Evolutionary conservation across 129 eudicot species (phyloP), one percentile per base, ranked within the genome.

Genomic region (Sambucus nigra): DNA sequence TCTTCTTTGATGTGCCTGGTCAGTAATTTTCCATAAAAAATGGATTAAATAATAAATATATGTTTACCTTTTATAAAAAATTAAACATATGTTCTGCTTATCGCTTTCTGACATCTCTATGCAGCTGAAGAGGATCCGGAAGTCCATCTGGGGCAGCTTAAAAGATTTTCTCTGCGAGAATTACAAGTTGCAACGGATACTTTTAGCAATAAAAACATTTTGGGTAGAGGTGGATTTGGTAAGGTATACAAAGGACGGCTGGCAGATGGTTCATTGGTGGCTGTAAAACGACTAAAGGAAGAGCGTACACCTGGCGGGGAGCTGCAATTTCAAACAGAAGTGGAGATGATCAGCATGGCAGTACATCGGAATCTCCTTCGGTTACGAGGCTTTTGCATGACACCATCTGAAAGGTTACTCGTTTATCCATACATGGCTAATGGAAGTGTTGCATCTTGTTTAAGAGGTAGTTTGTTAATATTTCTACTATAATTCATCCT

Each of bases 321-420:
- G 64, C 69, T 88, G 47, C 96, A 88, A 23, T 88, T 88, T 60
- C 96, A 88, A 60, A 83, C 94, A 0, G 96, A 88, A 71, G 96
- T 88, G 5, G 96, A 88, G 64, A 88, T 88, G 96, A 88, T 88
- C 39, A 88, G 96, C 51, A 80, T 88, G 96, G 96, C 96, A 4
- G 96, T 88, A 14, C 96, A 88, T 55, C 78, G 94, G 10, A 83
- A 88, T 78, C 86, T 88, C 21, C 84, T 88, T 31, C 72, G 96
- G 1, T 35, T 88, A 52, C 82, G 87, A 5, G 96, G 96, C 2
- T 88, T 88, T 66, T 88, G 96, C 50, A 88, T 83, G 91, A 88
- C 96, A 19, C 96, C 96, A 5, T 80, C 94, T 25, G 96, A 88
- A 64, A 71, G 96, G 12, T 57, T 88, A 44, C 94, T 88, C 25